A percentile compares a stretch with the other conserved stretches of the same genome.
phyloP scores from a whole-genome alignment of 1,139 yeast species.

The Taphrina sp. region DNA sequence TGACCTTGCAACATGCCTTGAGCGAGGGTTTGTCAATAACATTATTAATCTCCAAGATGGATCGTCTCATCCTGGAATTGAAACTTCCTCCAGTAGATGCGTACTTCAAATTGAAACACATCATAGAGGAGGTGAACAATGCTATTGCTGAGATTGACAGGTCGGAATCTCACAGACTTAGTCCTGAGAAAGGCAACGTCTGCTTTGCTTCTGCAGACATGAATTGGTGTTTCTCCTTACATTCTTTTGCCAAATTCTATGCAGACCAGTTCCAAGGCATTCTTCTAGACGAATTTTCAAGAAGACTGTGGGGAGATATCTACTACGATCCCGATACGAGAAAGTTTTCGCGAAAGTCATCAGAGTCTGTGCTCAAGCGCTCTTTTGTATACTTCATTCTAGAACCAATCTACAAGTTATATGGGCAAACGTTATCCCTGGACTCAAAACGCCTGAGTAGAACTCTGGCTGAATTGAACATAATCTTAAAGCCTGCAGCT shows the following conservation, averaged over 20 bases:
- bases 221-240: constrained; percentile 62
- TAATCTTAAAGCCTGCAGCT: constrained; percentile 41
- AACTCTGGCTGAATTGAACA: constrained; percentile 49
- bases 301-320: constrained; percentile 74
- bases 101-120: constrained; percentile 61
- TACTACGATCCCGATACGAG: constrained; percentile 52
- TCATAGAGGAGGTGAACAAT: constrained; percentile 63
- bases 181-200: constrained; percentile 67
- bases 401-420: constrained; percentile 76
- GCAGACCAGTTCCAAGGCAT: constrained; percentile 43
- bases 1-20: constrained; percentile 53
- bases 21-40: constrained; percentile 53
- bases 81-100: constrained; percentile 72
- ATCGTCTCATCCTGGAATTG: constrained; percentile 74
- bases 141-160: constrained; percentile 47
- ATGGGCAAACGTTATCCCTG: constrained; percentile 53
- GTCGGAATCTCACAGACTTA: constrained; percentile 42
- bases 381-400: constrained; percentile 69
- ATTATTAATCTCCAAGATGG: constrained; percentile 77
- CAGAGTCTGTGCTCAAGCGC: constrained; percentile 46
- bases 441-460: constrained; percentile 49
- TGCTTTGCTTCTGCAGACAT: constrained; percentile 68
- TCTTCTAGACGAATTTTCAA: constrained; percentile 51
- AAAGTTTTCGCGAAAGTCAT: constrained; percentile 50
- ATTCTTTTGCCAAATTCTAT: constrained; percentile 63